These are phyloP conservation scores for Porodaedalea pini DNA, from an alignment of 1,284 basidiomycete species.

Conservation along the genomic window DNA sequence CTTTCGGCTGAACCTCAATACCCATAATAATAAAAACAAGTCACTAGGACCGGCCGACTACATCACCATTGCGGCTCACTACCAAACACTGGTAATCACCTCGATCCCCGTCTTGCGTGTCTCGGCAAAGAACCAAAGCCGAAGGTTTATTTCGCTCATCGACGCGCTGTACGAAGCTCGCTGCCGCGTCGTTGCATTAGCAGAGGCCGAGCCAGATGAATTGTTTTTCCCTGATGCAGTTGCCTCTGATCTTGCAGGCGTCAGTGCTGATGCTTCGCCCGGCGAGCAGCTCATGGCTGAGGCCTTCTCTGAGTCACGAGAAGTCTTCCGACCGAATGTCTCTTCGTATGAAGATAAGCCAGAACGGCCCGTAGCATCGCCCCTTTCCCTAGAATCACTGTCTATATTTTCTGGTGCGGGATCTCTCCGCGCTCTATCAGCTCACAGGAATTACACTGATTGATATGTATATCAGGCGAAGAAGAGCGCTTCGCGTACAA, in stretches of 20 bases:
- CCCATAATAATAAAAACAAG: too few relatives aligned
- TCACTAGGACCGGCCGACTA: conserved; percentile 71
- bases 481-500: conserved; percentile 70
- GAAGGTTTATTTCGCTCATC: conserved; percentile 68
- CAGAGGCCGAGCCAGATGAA: conserved; percentile 46
- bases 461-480: conserved; percentile 38
- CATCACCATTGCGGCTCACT: conserved; percentile 57
- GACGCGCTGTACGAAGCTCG: conserved; percentile 60
- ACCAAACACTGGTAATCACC: conserved; percentile 56
- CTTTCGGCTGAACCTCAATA: neutral
- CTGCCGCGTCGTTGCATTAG: conserved; percentile 43
- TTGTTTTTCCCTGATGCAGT: conserved; percentile 60
- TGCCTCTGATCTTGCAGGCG: conserved; percentile 22
- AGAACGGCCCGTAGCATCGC: conserved; percentile 30
- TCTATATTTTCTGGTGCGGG: conserved; percentile 60
- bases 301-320: conserved; percentile 53
- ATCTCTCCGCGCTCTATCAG: neutral
- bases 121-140: conserved; percentile 64
- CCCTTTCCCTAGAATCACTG: conserved; percentile 41
- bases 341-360: conserved; percentile 49
- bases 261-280: conserved; percentile 23
- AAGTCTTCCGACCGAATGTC: conserved; percentile 58
- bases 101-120: conserved; percentile 56
- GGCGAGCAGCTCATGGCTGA: conserved; percentile 57
- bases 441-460: neutral